Evolutionary conservation across 2,329 filamentous ascomycete species (phyloP).

Genomic region (Trichoderma pleuroti): DNA sequence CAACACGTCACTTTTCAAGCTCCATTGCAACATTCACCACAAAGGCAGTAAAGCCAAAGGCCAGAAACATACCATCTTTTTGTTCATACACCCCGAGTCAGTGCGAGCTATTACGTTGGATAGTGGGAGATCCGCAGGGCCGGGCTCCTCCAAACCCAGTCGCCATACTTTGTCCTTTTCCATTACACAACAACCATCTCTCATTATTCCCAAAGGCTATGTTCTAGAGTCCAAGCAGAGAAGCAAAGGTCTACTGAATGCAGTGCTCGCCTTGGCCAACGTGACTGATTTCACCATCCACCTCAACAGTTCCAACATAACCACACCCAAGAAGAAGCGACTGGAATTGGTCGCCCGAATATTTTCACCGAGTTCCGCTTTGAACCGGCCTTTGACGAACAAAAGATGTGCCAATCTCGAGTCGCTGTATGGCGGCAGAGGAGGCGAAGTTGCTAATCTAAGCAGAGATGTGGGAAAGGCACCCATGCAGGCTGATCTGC

Average conservation of each 20-base stretch:
- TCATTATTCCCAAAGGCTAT: not conserved
- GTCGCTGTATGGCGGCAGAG: not conserved
- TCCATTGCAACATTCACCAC: not conserved
- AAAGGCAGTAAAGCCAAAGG: not conserved
- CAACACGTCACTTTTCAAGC: constrained; percentile 1
- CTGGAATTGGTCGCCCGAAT: not conserved
- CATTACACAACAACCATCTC: not conserved
- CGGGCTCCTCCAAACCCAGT: not conserved
- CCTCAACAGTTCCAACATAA: not conserved
- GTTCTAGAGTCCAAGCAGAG: not conserved
- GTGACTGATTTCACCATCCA: not conserved
- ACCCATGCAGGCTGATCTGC: not conserved
- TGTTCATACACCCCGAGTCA: not conserved
- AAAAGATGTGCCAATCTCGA: not conserved
- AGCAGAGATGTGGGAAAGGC: not conserved
- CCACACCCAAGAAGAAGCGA: not conserved
- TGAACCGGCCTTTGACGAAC: not conserved
- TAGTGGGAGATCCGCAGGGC: not conserved
- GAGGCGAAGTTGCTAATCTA: not conserved
- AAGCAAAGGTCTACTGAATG: not conserved
- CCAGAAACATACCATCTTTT: not conserved
- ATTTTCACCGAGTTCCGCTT: not conserved
- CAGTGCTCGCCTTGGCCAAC: not conserved
- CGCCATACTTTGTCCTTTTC: not conserved
- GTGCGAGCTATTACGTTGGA: not conserved